Conservation (phyloP, 2,329 filamentous ascomycete species). For the Nannizziopsis arthrosporioides region DNA sequence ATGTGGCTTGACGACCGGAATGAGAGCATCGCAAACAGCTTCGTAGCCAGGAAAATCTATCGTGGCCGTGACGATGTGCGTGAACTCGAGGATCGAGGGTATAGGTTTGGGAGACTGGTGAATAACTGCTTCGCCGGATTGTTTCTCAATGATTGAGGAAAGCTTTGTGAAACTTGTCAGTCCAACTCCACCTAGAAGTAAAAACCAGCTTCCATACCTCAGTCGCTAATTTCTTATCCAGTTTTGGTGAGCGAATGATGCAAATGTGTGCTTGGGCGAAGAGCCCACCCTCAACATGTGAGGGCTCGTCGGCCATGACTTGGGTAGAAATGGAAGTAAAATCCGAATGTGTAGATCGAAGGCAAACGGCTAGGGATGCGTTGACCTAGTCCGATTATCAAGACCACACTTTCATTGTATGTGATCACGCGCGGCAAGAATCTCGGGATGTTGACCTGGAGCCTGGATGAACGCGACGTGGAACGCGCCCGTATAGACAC, state of each 20-base stretch:
- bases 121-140: constrained; percentile 40
- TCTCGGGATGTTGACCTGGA: too few relatives aligned
- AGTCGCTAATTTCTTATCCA: constrained; percentile 30
- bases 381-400: too few relatives aligned
- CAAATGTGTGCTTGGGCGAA: constrained; percentile 38
- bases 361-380: too few relatives aligned
- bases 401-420: too few relatives aligned
- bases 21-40: constrained; percentile 60
- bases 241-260: constrained; percentile 34
- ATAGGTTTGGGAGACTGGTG: constrained; percentile 29
- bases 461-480: too few relatives aligned
- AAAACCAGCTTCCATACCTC: constrained; percentile 25
- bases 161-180: constrained; percentile 1
- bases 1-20: constrained; percentile 67
- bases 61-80: constrained; percentile 60
- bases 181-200: neutral
- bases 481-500: neutral
- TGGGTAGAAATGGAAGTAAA: neutral
- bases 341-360: neutral
- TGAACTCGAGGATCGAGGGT: constrained; percentile 38
- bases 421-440: neutral
- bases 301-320: constrained; percentile 21
- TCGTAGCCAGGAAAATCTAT: constrained; percentile 87
- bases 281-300: constrained; percentile 23
- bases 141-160: constrained; percentile 34